These are phyloP conservation scores for Begonia peltatifolia DNA, from an alignment of 306 rosid species.

Conservation along the genomic window DNA sequence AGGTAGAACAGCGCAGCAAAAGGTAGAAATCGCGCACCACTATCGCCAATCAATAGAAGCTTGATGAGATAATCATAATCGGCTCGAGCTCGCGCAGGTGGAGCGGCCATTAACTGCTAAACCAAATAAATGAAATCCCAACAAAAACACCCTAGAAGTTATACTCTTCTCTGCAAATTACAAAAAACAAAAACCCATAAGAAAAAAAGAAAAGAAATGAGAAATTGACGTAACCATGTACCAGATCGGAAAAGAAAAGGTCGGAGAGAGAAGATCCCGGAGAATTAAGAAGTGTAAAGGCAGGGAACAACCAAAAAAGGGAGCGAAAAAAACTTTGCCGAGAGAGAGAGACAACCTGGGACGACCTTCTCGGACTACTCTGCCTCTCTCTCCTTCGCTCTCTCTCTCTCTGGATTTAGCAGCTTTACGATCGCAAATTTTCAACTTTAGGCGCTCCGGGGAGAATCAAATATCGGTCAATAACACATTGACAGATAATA, in stretches of 20 bases:
- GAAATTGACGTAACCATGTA: neutral
- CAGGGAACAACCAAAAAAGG: neutral
- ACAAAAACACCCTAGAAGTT: neutral
- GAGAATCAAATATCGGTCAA: no score
- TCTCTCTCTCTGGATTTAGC: neutral
- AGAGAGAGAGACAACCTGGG: neutral
- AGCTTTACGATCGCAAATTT: no score
- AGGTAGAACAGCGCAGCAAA: neutral
- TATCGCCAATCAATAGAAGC: conserved; percentile 82
- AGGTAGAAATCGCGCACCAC: conserved; percentile 28
- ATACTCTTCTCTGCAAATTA: neutral
- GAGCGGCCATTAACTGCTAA: neutral
- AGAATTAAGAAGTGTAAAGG: neutral
- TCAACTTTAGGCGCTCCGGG: no score
- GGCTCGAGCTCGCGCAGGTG: conserved; percentile 3
- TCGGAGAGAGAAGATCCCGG: neutral
- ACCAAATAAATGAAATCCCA: neutral
- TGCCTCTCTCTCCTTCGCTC: neutral
- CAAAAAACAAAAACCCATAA: neutral
- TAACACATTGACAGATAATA: no score
- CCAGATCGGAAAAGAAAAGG: neutral
- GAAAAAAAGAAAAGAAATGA: neutral
- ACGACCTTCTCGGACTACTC: neutral
- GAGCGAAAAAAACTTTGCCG: neutral
- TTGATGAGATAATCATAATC: conserved; percentile 57